Percentiles rank a stretch among this genome's conserved stretches.
Conservation (phyloP, 164 flowering plant species). For the Pachysandra terminalis region DNA sequence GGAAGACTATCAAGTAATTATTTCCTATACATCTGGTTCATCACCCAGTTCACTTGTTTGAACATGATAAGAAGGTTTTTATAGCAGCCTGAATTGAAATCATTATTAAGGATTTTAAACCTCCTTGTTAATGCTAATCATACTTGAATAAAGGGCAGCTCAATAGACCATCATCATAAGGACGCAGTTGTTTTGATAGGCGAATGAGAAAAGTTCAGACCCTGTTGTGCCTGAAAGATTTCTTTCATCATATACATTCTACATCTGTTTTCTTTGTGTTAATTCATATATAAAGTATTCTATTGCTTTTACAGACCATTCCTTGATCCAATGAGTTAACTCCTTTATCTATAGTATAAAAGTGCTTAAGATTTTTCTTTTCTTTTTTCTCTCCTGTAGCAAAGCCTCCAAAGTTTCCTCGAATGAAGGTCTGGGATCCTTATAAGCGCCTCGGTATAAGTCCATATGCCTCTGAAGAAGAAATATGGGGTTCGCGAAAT, state of each 20-base stretch:
- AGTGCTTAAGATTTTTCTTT: background rate
- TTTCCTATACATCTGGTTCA: background rate
- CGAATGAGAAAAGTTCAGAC: background rate
- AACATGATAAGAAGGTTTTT: background rate
- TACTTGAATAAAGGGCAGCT: background rate
- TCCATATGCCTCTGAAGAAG: constrained; percentile 84
- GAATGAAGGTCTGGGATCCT: constrained; percentile 76
- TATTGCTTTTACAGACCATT: background rate
- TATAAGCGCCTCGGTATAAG: constrained; percentile 82
- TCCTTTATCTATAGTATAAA: background rate
- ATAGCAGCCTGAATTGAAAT: background rate
- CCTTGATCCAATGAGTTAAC: background rate
- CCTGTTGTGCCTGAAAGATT: no score
- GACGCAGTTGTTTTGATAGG: background rate
- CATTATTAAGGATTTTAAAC: background rate
- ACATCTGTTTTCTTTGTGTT: background rate
- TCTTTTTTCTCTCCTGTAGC: constrained; percentile 27
- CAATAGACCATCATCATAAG: background rate
- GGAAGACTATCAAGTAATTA: background rate
- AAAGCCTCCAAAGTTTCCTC: constrained; percentile 58
- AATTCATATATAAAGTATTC: background rate
- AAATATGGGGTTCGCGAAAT: constrained; percentile 89
- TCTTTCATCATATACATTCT: background rate
- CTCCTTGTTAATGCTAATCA: background rate
- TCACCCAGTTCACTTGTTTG: background rate